phyloP scores from a whole-genome alignment of 1,139 yeast species.

The Blastobotrys ciferrii region DNA sequence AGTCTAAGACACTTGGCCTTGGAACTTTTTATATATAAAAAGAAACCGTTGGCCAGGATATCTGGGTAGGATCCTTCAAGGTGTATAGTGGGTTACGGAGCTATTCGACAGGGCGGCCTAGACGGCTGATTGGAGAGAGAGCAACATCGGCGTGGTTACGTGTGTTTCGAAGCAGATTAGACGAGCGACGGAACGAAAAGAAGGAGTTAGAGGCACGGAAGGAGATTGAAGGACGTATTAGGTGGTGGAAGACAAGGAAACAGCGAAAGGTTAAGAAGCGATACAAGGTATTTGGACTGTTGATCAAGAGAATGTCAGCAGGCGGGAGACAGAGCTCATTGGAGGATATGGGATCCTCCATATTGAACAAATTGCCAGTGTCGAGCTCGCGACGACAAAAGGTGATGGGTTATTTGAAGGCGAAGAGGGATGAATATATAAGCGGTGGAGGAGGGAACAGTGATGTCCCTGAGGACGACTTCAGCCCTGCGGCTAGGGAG shows the following conservation, averaged over 20 bases:
- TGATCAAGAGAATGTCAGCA: neutral
- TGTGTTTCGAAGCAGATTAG: neutral
- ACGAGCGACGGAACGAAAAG: neutral
- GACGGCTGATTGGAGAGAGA: neutral
- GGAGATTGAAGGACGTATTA: neutral
- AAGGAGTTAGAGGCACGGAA: neutral
- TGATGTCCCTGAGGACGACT: conserved; percentile 19
- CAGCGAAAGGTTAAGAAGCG: neutral
- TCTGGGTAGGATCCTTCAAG: neutral
- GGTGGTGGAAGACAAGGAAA: neutral
- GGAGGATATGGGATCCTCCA: conserved; percentile 5
- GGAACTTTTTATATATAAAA: neutral
- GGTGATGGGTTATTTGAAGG: conserved; percentile 24
- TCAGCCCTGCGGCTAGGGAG: conserved; percentile 8
- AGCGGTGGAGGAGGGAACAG: conserved; percentile 12
- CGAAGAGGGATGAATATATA: conserved; percentile 26
- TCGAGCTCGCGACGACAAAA: conserved; percentile 24
- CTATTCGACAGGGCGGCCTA: conserved; percentile 1
- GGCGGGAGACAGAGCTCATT: neutral
- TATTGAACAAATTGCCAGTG: conserved; percentile 7
- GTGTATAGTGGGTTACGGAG: neutral
- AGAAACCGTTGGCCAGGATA: neutral
- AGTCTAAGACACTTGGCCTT: neutral
- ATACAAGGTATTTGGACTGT: neutral
- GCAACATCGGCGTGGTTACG: neutral